A percentile compares a stretch with the other conserved stretches of the same genome.
Evolutionary conservation across 768 basidiomycete species (phyloP).

Genomic region (Russula vinacea): DNA sequence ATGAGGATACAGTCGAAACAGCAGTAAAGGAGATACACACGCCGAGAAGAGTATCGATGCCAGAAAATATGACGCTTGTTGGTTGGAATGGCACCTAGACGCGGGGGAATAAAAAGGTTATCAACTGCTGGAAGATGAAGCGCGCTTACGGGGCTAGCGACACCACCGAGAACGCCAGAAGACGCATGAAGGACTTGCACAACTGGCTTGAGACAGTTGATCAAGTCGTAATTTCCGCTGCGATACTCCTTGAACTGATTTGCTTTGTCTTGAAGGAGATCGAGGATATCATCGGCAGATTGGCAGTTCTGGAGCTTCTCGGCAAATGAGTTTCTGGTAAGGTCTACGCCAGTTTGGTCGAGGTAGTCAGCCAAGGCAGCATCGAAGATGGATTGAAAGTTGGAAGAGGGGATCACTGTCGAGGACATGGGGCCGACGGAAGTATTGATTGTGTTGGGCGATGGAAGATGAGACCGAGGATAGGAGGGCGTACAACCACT

Average conservation of each 20-base stretch:
- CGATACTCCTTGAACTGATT: background rate
- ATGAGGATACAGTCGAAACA: background rate
- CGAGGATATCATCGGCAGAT: background rate
- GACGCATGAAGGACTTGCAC: background rate
- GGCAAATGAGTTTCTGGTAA: background rate
- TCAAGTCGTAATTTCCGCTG: background rate
- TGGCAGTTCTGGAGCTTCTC: background rate
- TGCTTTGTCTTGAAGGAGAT: background rate
- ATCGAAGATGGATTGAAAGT: background rate
- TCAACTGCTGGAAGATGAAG: background rate
- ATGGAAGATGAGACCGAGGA: no score
- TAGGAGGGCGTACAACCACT: no score
- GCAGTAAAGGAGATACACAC: background rate
- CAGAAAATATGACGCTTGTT: background rate
- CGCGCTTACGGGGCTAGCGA: background rate
- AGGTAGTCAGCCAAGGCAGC: background rate
- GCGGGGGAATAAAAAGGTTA: background rate
- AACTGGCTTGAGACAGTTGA: background rate
- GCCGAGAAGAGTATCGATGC: background rate
- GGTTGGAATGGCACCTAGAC: background rate
- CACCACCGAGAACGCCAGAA: background rate
- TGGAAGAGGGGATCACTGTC: background rate
- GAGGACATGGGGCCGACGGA: no score
- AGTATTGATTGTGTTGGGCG: no score
- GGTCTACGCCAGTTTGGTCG: slow-evolving; percentile 3